Conservation (phyloP, 371 early-diverging fungal species). For the Nematocida major region DNA sequence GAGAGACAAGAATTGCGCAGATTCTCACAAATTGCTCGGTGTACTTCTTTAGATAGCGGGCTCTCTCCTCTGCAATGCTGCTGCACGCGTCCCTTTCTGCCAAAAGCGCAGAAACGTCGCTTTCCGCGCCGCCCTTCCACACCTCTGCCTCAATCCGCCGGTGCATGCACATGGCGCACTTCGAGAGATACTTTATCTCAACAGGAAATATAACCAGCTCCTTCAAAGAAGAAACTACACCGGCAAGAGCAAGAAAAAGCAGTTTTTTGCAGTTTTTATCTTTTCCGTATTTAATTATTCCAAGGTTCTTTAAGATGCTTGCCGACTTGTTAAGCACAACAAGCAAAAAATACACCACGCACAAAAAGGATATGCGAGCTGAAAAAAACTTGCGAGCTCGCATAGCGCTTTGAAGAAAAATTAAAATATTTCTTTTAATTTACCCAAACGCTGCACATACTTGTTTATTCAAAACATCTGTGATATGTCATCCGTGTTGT, state of each 20-base stretch:
- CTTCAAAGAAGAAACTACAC: neutral
- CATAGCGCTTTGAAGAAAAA: neutral
- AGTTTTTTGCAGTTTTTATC: neutral
- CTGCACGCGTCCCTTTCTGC: neutral
- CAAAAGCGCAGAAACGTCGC: neutral
- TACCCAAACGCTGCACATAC: neutral
- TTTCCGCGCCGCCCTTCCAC: neutral
- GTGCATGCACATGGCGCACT: neutral
- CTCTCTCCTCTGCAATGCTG: neutral
- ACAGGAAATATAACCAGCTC: neutral
- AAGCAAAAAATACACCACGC: neutral
- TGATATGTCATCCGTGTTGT: neutral
- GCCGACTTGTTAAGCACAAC: neutral
- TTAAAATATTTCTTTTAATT: slow-evolving; percentile 12
- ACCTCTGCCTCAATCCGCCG: neutral
- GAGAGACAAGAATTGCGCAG: neutral
- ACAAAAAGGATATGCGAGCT: neutral
- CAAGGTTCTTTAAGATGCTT: neutral
- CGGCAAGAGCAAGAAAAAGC: neutral
- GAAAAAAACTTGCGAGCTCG: neutral
- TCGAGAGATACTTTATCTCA: neutral
- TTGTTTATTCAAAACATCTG: neutral
- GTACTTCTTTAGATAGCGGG: neutral
- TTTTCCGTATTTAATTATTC: neutral
- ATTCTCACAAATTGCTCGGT: neutral